Evolutionary conservation across 2,329 filamentous ascomycete species (phyloP).

Genomic region (Thielaviopsis euricoi): DNA sequence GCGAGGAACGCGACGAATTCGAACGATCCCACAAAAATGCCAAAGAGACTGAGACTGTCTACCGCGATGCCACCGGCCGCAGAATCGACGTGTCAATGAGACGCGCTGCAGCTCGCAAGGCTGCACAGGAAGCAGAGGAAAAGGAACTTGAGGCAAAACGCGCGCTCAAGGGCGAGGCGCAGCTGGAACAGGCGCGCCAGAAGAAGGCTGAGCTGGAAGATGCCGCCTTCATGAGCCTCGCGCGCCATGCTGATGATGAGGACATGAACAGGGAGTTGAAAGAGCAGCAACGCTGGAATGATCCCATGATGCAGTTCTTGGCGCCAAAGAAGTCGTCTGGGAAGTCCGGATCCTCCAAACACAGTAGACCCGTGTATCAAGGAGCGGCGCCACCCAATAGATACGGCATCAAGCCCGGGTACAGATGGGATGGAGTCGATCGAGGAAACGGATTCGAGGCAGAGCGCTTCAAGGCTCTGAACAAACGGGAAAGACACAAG

Average conservation of each 20-base stretch:
- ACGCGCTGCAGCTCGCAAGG: constrained; percentile 64
- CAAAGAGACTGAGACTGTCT: constrained; percentile 55
- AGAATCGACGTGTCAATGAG: constrained; percentile 88
- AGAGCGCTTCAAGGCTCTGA: constrained; percentile 79
- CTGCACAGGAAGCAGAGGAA: constrained; percentile 50
- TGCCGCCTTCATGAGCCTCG: constrained; percentile 66
- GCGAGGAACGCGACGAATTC: constrained; percentile 41
- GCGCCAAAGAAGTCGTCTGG: constrained; percentile 27
- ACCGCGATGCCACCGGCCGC: constrained; percentile 87
- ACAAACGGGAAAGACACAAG: constrained; percentile 58
- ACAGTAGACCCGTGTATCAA: constrained; percentile 51
- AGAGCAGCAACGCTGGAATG: constrained; percentile 70
- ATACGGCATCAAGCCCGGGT: constrained; percentile 82
- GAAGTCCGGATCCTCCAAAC: constrained; percentile 18
- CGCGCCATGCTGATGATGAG: constrained; percentile 66
- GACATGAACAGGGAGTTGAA: constrained; percentile 74
- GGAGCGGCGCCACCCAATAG: constrained; percentile 77
- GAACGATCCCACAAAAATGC: constrained; percentile 23
- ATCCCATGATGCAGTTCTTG: constrained; percentile 76
- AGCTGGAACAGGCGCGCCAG: constrained; percentile 49
- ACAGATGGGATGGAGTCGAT: constrained; percentile 95
- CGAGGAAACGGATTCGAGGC: constrained; percentile 84
- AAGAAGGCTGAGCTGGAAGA: constrained; percentile 57
- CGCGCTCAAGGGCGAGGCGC: constrained; percentile 70
- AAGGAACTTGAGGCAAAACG: constrained; percentile 51